These are phyloP conservation scores for Neocatenulostroma microsporum DNA, from an alignment of 2,329 filamentous ascomycete species.

Conservation along the genomic window DNA sequence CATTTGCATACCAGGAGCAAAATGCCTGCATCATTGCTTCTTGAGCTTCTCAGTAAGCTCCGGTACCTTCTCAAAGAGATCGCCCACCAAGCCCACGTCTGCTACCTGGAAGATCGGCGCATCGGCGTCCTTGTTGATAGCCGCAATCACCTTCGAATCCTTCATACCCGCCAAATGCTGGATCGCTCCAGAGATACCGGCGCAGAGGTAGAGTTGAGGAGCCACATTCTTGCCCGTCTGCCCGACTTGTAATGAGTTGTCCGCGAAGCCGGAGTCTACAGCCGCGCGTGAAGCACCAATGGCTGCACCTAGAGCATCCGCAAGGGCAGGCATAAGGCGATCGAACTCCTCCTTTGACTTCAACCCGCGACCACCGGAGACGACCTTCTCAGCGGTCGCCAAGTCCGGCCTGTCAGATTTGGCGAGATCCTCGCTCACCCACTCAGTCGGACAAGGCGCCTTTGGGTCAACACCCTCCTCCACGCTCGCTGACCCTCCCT, in stretches of 20 bases:
- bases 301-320: slow-evolving; percentile 87
- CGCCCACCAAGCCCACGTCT: slow-evolving; percentile 89
- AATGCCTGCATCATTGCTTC: too few relatives aligned
- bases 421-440: slow-evolving; percentile 87
- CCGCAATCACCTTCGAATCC: slow-evolving; percentile 98
- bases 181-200: slow-evolving; percentile 93
- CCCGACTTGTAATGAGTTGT: slow-evolving; percentile 96
- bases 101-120: slow-evolving; percentile 98
- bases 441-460: slow-evolving; percentile 64
- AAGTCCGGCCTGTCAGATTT: slow-evolving; percentile 93
- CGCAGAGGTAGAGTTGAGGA: slow-evolving; percentile 88
- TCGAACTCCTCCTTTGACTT: slow-evolving; percentile 99
- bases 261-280: slow-evolving; percentile 93
- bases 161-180: slow-evolving; percentile 99
- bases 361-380: slow-evolving; percentile 86
- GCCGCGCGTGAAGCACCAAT: slow-evolving; percentile 92
- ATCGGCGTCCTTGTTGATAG: slow-evolving; percentile 96
- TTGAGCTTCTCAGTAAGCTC: slow-evolving; percentile 95
- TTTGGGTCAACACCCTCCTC: slow-evolving; percentile 83
- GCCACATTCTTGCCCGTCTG: slow-evolving; percentile 99
- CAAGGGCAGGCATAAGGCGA: slow-evolving; percentile 80
- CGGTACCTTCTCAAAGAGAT: slow-evolving; percentile 91
- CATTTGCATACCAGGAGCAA: too few relatives aligned
- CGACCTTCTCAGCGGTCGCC: slow-evolving; percentile 77
- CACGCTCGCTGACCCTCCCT: slow-evolving; percentile 65